phyloP scores from a whole-genome alignment of 2,329 filamentous ascomycete genomes.

The Gnomoniopsis smithogilvyi region DNA sequence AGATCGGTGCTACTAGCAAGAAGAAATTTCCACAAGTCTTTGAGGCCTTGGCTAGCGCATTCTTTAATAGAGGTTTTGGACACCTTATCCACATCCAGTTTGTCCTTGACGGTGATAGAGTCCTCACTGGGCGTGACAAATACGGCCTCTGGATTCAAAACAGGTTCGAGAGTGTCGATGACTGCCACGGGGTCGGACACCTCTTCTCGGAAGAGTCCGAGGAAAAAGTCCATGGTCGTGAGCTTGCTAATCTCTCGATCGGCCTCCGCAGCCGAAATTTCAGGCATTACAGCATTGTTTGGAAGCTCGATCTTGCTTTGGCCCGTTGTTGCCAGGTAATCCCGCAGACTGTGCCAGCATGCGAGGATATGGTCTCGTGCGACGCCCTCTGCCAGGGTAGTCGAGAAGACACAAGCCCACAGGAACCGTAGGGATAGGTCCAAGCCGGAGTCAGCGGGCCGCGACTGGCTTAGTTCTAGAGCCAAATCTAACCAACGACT shows the following conservation, averaged over 20 bases:
- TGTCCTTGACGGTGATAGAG: constrained; percentile 17
- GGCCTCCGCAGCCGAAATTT: constrained; percentile 77
- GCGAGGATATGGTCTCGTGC: constrained; percentile 54
- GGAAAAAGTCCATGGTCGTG: constrained; percentile 95
- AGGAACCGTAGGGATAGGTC: constrained; percentile 49
- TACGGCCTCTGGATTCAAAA: constrained; percentile 71
- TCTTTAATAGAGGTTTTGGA: constrained; percentile 42
- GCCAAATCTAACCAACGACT: constrained; percentile 51
- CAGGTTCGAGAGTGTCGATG: constrained; percentile 89
- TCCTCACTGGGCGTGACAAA: constrained; percentile 29
- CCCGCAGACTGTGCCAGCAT: constrained; percentile 57
- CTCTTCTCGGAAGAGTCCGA: constrained; percentile 82
- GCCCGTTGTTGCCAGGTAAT: constrained; percentile 42
- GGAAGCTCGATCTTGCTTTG: constrained; percentile 56
- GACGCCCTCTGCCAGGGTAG: constrained; percentile 49
- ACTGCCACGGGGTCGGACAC: constrained; percentile 76
- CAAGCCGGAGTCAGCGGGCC: constrained; percentile 32
- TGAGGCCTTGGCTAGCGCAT: constrained; percentile 54
- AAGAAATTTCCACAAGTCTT: constrained; percentile 83
- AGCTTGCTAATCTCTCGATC: constrained; percentile 89
- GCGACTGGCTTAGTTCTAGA: constrained; percentile 39
- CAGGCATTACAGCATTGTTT: constrained; percentile 87
- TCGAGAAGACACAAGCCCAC: constrained; percentile 54
- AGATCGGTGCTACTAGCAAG: constrained; percentile 77
- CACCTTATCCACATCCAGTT: constrained; percentile 14